These are phyloP conservation scores for Abelmoschus esculentus DNA, from an alignment of 345 rosid species.

Conservation along the genomic window DNA sequence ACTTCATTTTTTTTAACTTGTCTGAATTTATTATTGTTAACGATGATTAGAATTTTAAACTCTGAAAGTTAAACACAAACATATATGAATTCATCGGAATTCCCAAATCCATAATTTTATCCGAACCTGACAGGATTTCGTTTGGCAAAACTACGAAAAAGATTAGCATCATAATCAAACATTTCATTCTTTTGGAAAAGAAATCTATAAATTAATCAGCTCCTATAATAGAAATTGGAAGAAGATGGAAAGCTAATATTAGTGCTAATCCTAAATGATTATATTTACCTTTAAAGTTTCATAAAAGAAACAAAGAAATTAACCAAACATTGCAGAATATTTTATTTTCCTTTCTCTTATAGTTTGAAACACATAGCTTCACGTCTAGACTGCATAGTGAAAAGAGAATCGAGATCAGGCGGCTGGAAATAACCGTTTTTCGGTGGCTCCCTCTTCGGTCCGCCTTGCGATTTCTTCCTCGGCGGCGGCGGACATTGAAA, in stretches of 20 bases:
- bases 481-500: constrained; percentile 23
- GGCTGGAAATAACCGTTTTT: constrained; percentile 23
- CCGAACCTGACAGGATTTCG: no score
- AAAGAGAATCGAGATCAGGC: constrained; percentile 24
- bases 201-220: neutral
- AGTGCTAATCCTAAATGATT: neutral
- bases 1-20: no score
- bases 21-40: no score
- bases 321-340: neutral
- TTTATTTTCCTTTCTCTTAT: neutral
- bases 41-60: no score
- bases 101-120: no score
- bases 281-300: neutral
- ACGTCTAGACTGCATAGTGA: constrained; percentile 6
- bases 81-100: no score
- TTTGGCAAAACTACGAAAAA: neutral
- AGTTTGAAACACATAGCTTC: constrained; percentile 6
- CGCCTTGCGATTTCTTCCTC: constrained; percentile 13
- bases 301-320: neutral
- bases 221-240: neutral
- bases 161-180: neutral
- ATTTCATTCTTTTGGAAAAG: neutral
- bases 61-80: no score
- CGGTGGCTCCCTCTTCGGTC: constrained; percentile 13
- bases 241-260: neutral